Conservation (phyloP, 2,329 filamentous ascomycete species). For the Chaetomium globosum region DNA sequence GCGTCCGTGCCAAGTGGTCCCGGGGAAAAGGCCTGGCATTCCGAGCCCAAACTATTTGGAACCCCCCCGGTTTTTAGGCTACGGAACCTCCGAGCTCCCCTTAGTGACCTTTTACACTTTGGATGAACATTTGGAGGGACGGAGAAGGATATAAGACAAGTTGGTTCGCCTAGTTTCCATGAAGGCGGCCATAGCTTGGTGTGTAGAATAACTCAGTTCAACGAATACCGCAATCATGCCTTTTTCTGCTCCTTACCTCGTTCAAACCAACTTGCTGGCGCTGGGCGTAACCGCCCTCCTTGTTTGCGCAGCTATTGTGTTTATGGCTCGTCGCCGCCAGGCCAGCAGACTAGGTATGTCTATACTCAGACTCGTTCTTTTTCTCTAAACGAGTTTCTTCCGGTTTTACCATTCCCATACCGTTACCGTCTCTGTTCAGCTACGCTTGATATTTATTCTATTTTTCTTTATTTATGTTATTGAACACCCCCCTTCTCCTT, state of each 20-base stretch:
- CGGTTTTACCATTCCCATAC: background rate
- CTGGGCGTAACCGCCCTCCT: background rate
- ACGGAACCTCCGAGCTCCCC: slow-evolving; percentile 12
- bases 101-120: background rate
- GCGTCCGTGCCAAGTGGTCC: slow-evolving; percentile 3
- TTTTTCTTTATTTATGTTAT: background rate
- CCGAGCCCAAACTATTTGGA: background rate
- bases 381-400: background rate
- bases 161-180: background rate
- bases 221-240: slow-evolving; percentile 2
- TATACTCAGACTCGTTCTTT: background rate
- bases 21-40: background rate
- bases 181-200: background rate
- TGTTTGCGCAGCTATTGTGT: background rate
- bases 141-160: background rate
- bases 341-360: background rate
- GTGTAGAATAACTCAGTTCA: background rate
- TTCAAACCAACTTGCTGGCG: background rate
- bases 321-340: background rate
- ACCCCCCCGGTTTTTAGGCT: slow-evolving; percentile 2
- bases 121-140: background rate
- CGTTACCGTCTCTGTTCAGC: background rate
- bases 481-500: background rate
- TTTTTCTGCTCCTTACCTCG: background rate
- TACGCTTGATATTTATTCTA: background rate